These are phyloP conservation scores for Boechera divaricarpa DNA, from an alignment of 345 rosid genomes.

Conservation along the genomic window DNA sequence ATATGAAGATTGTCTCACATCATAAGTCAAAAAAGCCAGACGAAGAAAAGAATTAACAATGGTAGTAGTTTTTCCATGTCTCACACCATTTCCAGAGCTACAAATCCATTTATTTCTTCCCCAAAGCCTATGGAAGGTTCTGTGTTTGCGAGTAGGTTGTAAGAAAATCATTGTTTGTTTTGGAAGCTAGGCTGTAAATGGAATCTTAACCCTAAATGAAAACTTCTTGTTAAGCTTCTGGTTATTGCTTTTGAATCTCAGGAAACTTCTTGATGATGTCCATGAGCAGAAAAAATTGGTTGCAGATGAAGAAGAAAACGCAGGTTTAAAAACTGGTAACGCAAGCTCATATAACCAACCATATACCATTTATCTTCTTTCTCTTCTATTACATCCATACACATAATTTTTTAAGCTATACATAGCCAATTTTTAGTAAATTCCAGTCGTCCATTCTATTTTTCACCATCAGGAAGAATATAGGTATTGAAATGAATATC, in stretches of 20 bases:
- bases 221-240: constrained; percentile 28
- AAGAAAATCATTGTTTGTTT: constrained; percentile 22
- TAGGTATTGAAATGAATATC: too few relatives aligned
- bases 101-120: neutral
- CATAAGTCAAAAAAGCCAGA: constrained; percentile 11
- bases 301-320: constrained; percentile 6
- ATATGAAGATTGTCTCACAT: constrained; percentile 4
- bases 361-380: constrained; percentile 21
- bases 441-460: constrained; percentile 43
- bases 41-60: constrained; percentile 11
- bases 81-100: constrained; percentile 9
- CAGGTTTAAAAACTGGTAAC: constrained; percentile 14
- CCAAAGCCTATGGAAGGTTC: constrained; percentile 7
- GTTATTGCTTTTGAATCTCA: constrained; percentile 23
- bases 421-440: constrained; percentile 43
- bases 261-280: constrained; percentile 8
- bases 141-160: constrained; percentile 1
- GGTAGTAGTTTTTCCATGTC: constrained; percentile 15
- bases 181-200: constrained; percentile 17
- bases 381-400: constrained; percentile 32
- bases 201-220: neutral
- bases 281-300: neutral
- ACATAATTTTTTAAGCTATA: constrained; percentile 34
- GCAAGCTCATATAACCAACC: constrained; percentile 41
- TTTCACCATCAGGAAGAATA: constrained; percentile 34